A percentile compares a stretch with the other conserved stretches of the same genome.
These are phyloP conservation scores for Canariomyces notabilis DNA, from an alignment of 2,329 filamentous ascomycete species.

Conservation along the genomic window DNA sequence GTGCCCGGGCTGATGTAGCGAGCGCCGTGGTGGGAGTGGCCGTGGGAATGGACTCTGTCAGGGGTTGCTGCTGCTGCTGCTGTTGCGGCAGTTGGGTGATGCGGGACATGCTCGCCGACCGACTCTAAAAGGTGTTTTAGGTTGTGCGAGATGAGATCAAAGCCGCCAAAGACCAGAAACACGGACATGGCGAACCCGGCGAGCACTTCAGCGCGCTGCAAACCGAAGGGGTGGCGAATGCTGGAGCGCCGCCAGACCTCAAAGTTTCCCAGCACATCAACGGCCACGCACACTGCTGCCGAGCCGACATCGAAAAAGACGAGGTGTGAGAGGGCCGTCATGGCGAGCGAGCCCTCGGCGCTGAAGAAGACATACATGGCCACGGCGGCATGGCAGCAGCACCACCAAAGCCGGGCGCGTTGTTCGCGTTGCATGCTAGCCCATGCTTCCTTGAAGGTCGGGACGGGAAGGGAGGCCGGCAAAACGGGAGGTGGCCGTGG, in stretches of 20 bases:
- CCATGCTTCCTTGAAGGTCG: conserved; percentile 82
- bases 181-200: conserved; percentile 95
- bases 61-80: background rate
- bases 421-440: conserved; percentile 87
- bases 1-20: conserved; percentile 62
- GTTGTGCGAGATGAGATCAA: conserved; percentile 91
- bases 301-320: conserved; percentile 94
- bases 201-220: conserved; percentile 88
- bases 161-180: conserved; percentile 92
- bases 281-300: conserved; percentile 82
- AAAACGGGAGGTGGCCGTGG: conserved; percentile 80
- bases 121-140: conserved; percentile 85
- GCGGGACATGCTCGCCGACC: conserved; percentile 57
- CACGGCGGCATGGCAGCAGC: conserved; percentile 77
- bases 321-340: conserved; percentile 87
- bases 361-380: conserved; percentile 82
- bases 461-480: conserved; percentile 85
- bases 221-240: conserved; percentile 87
- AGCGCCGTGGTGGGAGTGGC: conserved; percentile 26
- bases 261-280: conserved; percentile 93
- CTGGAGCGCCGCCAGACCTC: conserved; percentile 94
- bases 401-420: conserved; percentile 79
- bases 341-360: conserved; percentile 78
- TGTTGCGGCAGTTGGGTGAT: conserved; percentile 53
- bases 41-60: conserved; percentile 43